Evolutionary conservation across 495 filamentous ascomycete genomes (phyloP).

Genomic region (Penicillium arizonense): DNA sequence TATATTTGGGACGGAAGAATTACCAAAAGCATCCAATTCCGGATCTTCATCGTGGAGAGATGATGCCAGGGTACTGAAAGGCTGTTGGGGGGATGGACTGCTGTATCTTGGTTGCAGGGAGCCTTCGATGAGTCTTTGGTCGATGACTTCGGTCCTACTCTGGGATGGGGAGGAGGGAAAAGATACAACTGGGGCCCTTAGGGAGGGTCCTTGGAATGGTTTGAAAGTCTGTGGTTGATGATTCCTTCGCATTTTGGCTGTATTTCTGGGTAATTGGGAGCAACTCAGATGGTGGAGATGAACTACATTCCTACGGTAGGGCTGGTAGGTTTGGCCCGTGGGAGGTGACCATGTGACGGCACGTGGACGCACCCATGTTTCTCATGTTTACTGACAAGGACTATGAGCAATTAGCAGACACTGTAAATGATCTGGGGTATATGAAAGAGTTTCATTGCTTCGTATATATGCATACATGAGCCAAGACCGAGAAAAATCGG

Average conservation of each 20-base stretch:
- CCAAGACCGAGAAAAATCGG: neutral
- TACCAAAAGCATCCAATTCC: conserved; percentile 53
- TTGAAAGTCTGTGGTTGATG: neutral
- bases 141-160: conserved; percentile 12
- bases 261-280: neutral
- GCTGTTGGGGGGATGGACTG: neutral
- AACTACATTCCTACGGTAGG: neutral
- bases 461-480: conserved; percentile 32
- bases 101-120: conserved; percentile 15
- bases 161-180: conserved; percentile 9
- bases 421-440: conserved; percentile 6
- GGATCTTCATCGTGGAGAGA: conserved; percentile 20
- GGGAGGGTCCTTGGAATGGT: conserved; percentile 8
- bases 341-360: conserved; percentile 9
- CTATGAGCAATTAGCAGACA: neutral
- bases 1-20: conserved; percentile 2
- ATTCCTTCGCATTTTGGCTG: conserved; percentile 12
- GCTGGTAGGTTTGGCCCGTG: neutral
- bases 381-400: too few relatives aligned
- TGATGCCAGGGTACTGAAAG: neutral
- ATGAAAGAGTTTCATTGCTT: conserved; percentile 25
- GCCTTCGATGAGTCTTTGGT: conserved; percentile 29
- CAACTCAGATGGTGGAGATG: neutral
- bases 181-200: conserved; percentile 4
- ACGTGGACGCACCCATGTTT: conserved; percentile 16